Percentiles rank a stretch among this genome's conserved stretches.
These are phyloP conservation scores for Cladobotryum protrusum DNA, from an alignment of 2,329 filamentous ascomycete genomes.

Conservation along the genomic window DNA sequence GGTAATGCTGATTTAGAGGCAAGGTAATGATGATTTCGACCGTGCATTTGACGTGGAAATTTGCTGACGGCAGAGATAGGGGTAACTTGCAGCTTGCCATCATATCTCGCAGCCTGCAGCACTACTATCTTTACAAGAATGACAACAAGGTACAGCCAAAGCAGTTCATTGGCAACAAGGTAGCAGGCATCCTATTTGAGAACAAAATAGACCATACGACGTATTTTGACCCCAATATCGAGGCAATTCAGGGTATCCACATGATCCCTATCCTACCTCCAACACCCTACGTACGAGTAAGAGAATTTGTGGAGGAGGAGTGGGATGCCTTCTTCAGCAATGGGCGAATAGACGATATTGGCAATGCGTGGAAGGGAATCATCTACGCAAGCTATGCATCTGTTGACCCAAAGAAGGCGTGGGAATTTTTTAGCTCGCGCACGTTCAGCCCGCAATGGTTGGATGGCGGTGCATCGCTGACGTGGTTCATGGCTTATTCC, in stretches of 20 bases:
- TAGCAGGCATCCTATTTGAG: slow-evolving; percentile 70
- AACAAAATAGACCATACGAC: slow-evolving; percentile 94
- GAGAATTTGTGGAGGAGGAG: slow-evolving; percentile 70
- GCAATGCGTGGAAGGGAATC: slow-evolving; percentile 80
- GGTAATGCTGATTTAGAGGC: slow-evolving; percentile 76
- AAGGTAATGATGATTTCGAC: slow-evolving; percentile 37
- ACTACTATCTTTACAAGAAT: slow-evolving; percentile 75
- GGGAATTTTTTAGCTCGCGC: slow-evolving; percentile 63
- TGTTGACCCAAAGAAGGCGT: slow-evolving; percentile 63
- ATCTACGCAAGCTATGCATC: slow-evolving; percentile 77
- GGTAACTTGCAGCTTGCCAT: slow-evolving; percentile 81
- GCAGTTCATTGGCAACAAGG: slow-evolving; percentile 76
- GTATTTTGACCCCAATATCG: slow-evolving; percentile 70
- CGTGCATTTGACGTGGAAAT: not conserved
- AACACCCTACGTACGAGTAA: slow-evolving; percentile 59
- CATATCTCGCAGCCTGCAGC: slow-evolving; percentile 63
- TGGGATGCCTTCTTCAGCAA: slow-evolving; percentile 74
- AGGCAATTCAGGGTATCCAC: slow-evolving; percentile 73
- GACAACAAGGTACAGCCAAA: slow-evolving; percentile 65
- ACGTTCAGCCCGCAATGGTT: slow-evolving; percentile 63
- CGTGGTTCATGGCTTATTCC: slow-evolving; percentile 77
- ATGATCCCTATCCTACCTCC: slow-evolving; percentile 72
- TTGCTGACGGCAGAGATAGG: slow-evolving; percentile 24
- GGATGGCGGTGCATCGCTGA: slow-evolving; percentile 76
- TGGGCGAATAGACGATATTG: slow-evolving; percentile 56